Evolutionary conservation across 73 alveolate genomes (phyloP).

Genomic region (Symbiodinium pilosum): DNA sequence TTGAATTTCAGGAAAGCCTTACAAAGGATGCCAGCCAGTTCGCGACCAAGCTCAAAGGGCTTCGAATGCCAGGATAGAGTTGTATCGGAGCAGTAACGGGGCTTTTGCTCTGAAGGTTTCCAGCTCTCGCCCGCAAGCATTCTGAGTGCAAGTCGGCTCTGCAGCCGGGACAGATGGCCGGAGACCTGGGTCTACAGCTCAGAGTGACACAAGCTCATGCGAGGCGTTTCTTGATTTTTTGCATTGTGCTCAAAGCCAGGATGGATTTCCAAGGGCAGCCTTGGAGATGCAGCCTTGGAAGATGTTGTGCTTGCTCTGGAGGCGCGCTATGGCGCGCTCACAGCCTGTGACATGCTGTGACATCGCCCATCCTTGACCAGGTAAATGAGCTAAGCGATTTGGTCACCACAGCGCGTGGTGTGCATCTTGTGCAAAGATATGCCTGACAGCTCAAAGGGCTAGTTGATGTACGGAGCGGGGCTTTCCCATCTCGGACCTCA

Average conservation of each 20-base stretch:
- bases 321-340: not conserved
- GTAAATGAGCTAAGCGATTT: conserved; percentile 71
- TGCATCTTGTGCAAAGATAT: conserved; percentile 88
- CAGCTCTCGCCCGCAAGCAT: conserved; percentile 71
- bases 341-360: no score
- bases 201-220: not conserved
- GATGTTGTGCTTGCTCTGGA: conserved; percentile 79
- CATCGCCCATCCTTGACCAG: not conserved
- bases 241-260: not conserved
- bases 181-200: conserved; percentile 58
- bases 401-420: conserved; percentile 86
- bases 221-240: not conserved
- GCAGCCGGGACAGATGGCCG: conserved; percentile 95
- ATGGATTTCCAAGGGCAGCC: conserved; percentile 75
- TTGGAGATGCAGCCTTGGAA: conserved; percentile 59
- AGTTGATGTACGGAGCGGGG: no score
- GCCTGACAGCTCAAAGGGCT: conserved; percentile 31
- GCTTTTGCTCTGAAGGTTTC: conserved; percentile 31
- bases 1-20: conserved; percentile 31
- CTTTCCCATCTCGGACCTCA: not conserved
- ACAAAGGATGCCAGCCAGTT: conserved; percentile 88
- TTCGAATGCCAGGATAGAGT: not conserved
- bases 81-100: not conserved
- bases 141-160: conserved; percentile 88
- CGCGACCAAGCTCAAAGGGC: not conserved